Evolutionary conservation across 1,284 basidiomycete species (phyloP).

Genomic region (Termitomyces sp.): DNA sequence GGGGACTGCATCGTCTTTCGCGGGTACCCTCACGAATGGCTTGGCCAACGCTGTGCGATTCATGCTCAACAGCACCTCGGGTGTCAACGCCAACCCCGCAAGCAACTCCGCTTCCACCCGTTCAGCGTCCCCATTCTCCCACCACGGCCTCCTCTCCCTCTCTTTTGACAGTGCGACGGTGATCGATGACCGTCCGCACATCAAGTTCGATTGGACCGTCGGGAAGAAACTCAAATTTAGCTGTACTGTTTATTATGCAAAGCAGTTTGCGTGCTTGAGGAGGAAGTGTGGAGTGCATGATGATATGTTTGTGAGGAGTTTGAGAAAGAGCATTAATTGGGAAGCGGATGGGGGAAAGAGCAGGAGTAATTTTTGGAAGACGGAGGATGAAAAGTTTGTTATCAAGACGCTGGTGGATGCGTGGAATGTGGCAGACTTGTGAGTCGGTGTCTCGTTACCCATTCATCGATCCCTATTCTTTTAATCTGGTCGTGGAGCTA

Average conservation of each 20-base stretch:
- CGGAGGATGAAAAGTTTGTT: conserved; percentile 67
- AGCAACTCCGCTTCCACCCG: conserved; percentile 23
- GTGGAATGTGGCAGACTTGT: conserved; percentile 82
- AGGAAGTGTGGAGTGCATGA: conserved; percentile 65
- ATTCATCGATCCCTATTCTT: neutral
- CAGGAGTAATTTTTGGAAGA: conserved; percentile 75
- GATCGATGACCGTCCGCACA: conserved; percentile 68
- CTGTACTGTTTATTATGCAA: conserved; percentile 76
- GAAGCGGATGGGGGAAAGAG: conserved; percentile 69
- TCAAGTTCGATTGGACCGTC: conserved; percentile 75
- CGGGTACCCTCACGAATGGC: conserved; percentile 45
- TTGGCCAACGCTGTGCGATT: conserved; percentile 54
- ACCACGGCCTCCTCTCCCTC: conserved; percentile 43
- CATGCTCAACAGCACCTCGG: conserved; percentile 29
- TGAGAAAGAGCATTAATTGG: conserved; percentile 63
- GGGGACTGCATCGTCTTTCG: conserved; percentile 30
- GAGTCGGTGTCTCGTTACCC: conserved; percentile 25
- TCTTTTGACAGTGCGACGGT: conserved; percentile 28
- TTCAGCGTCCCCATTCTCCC: conserved; percentile 29
- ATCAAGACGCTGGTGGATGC: conserved; percentile 80
- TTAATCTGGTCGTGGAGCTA: neutral
- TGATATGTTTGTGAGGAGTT: conserved; percentile 54
- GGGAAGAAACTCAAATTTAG: conserved; percentile 68
- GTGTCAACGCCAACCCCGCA: conserved; percentile 19
- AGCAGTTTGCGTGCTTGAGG: conserved; percentile 66